Evolutionary conservation across 768 basidiomycete species (phyloP), one percentile per base, ranked within the genome.

Genomic region (Tephrocybe rancida): DNA sequence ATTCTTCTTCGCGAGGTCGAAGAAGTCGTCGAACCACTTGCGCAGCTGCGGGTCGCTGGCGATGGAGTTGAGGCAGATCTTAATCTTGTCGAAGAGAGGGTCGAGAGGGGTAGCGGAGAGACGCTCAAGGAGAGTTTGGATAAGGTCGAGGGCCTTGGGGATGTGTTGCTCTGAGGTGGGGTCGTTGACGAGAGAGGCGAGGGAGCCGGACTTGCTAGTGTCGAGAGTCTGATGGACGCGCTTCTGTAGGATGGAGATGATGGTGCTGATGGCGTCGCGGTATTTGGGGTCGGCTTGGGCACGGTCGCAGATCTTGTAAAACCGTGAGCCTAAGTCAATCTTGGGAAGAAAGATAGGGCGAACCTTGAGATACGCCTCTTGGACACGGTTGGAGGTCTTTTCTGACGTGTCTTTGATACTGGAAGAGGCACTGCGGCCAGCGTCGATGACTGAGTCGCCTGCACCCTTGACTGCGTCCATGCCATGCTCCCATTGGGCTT

Each of bases 151-250:
- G 3, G 83, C 84, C 32, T 76, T 73, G 43, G 78, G 70, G 24
- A 88, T 64, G 56, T 87, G 84, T 61, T 87, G 79, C 46, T 84
- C 86, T 3, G 79, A 73, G 0, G 86, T 83, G 16, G 84, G 79
- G 45, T 90, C 87, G 8, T 79, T 64, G 49, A 89, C 73, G 62
- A 89, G 79, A 1, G 74, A 74, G 13, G 79, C 74, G 32, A 90
- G 71, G 0, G 81, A 79, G 21, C 75, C 63, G 50, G 78, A 74
- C 38, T 76, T 67, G 44, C 69, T 73, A 1, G 78, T 68, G 0
- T 79, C 79, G 0, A 75, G 71, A 44, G 86, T 80, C 29, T 85
- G 70, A 52, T 80, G 73, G 29, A 88, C 61, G 67, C 88, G 85
- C 54, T 83, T 82, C 55, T 84, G 79, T 1, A 81, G 63, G 44